phyloP scores from a whole-genome alignment of 2,329 filamentous ascomycete species.

The Trichoderma citrinoviride region DNA sequence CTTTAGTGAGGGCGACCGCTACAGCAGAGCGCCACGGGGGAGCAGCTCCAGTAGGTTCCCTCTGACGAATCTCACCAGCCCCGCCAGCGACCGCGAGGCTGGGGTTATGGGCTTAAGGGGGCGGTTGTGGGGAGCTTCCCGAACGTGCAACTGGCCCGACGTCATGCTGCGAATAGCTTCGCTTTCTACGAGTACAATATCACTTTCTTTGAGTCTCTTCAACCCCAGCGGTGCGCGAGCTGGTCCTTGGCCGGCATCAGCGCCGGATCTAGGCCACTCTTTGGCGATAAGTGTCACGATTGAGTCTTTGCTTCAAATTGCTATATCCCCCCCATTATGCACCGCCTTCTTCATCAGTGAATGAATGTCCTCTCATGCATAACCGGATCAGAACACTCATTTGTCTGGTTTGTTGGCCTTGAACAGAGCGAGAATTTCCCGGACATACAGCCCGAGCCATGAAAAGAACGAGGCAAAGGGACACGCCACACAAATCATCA shows the following conservation, averaged over 20 bases:
- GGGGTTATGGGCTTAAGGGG: slow-evolving; percentile 14
- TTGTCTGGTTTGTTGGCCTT: no score
- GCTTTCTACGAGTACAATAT: no score
- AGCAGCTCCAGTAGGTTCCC: slow-evolving; percentile 4
- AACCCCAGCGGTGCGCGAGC: no score
- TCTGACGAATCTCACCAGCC: slow-evolving; percentile 19
- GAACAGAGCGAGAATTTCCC: background rate
- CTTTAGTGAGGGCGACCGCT: slow-evolving; percentile 9
- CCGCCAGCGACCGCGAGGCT: background rate
- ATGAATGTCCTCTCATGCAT: background rate
- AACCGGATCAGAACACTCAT: background rate
- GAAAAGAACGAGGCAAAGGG: background rate
- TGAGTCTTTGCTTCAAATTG: background rate
- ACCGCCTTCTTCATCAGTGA: background rate
- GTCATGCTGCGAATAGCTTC: slow-evolving; percentile 20
- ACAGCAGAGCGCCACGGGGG: background rate
- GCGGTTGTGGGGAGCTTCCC: slow-evolving; percentile 8
- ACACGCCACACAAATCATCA: no score
- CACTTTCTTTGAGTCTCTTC: background rate
- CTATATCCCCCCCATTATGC: no score
- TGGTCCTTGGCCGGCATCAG: no score
- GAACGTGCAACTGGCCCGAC: background rate
- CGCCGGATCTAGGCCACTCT: no score
- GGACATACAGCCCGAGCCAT: background rate
- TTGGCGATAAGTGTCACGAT: background rate